A percentile compares a stretch with the other conserved stretches of the same genome.
These are phyloP conservation scores for Eucommia ulmoides DNA, from an alignment of 257 asterid species.

Conservation along the genomic window DNA sequence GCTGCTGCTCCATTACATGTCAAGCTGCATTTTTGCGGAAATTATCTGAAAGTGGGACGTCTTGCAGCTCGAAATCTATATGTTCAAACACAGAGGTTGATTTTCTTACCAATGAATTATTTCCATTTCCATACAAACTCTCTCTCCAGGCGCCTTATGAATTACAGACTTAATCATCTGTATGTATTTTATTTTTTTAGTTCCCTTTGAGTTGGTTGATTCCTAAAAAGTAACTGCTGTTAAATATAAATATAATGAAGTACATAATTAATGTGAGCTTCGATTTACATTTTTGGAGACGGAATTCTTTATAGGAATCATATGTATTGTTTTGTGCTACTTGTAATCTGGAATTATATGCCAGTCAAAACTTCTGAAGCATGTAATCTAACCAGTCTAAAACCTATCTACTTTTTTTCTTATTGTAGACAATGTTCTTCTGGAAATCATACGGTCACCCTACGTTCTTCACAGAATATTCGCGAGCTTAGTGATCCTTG, in stretches of 20 bases:
- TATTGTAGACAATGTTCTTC: slow-evolving; percentile 24
- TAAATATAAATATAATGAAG: too few species aligned
- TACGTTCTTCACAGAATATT: slow-evolving; percentile 15
- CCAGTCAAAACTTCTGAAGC: neutral
- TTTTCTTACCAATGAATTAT: neutral
- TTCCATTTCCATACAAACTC: neutral
- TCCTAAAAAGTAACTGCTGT: too few species aligned
- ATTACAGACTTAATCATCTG: too few species aligned
- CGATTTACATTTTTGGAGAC: neutral
- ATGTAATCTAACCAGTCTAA: neutral
- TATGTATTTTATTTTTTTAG: too few species aligned
- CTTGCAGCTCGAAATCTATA: slow-evolving; percentile 18
- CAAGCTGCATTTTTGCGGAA: slow-evolving; percentile 37
- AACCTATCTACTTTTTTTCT: neutral
- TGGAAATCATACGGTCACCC: slow-evolving; percentile 16
- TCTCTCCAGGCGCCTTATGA: too few species aligned
- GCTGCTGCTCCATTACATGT: slow-evolving; percentile 29
- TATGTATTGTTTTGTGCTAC: neutral
- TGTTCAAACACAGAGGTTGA: slow-evolving; percentile 33
- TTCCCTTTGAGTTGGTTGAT: too few species aligned
- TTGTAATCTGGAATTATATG: neutral
- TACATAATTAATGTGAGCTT: too few species aligned
- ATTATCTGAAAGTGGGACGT: slow-evolving; percentile 17
- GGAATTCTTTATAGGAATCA: neutral
- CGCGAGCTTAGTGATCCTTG: slow-evolving; percentile 19